Percentiles rank a stretch among this genome's conserved stretches.
These are phyloP conservation scores for Ceratocystis destructans DNA, from an alignment of 2,329 filamentous ascomycete genomes.

Conservation along the genomic window DNA sequence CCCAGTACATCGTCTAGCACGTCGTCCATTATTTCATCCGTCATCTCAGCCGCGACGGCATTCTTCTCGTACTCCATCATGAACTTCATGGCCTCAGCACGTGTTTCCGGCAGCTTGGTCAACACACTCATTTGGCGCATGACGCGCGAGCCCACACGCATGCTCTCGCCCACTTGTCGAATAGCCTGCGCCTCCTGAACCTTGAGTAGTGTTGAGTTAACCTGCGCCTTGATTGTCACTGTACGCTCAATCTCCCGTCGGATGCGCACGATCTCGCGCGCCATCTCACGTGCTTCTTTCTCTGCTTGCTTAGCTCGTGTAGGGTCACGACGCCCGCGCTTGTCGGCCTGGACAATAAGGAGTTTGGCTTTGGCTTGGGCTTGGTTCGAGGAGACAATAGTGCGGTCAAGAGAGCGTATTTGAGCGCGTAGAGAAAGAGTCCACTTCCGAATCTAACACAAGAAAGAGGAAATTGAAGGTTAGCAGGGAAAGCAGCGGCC, in stretches of 20 bases:
- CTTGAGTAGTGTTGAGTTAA: constrained; percentile 90
- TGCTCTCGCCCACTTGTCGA: constrained; percentile 87
- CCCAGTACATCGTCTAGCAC: constrained; percentile 59
- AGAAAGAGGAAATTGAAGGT: neutral
- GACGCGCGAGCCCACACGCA: constrained; percentile 72
- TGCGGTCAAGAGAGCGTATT: constrained; percentile 85
- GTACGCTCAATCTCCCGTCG: constrained; percentile 63
- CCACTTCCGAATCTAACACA: constrained; percentile 77
- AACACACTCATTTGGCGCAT: constrained; percentile 95
- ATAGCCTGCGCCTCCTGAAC: constrained; percentile 93
- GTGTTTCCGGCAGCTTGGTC: constrained; percentile 61
- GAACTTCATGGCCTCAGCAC: constrained; percentile 84
- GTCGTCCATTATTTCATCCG: constrained; percentile 70
- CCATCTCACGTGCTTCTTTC: constrained; percentile 75
- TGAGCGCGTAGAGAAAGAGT: constrained; percentile 80
- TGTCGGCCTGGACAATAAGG: constrained; percentile 70
- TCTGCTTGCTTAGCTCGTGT: constrained; percentile 64
- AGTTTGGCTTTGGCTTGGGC: constrained; percentile 75
- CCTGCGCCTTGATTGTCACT: constrained; percentile 77
- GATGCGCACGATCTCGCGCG: constrained; percentile 69
- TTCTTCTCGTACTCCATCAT: constrained; percentile 82
- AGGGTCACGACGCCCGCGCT: constrained; percentile 67
- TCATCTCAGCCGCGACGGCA: constrained; percentile 96
- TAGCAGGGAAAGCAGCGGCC: neutral
- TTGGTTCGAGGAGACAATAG: constrained; percentile 64